Evolutionary conservation across 371 early-diverging fungal species (phyloP), one percentile per base, ranked within the genome.

Genomic region (Mucor velutinosus): DNA sequence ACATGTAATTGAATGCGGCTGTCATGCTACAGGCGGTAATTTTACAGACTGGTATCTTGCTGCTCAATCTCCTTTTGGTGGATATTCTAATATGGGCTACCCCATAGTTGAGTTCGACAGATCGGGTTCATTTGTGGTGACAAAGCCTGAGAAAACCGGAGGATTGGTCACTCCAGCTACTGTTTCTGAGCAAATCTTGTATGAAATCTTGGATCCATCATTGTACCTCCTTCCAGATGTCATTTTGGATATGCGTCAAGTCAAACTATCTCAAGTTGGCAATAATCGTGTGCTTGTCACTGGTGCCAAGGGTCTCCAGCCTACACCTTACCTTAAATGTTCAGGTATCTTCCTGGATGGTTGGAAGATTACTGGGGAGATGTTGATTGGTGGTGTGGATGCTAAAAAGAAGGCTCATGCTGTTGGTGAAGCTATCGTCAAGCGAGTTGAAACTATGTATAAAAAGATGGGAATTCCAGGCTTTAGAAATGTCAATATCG

Each of bases 1-100:
- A 8, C 92, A 92, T 71, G 82, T 92, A 59, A 87, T 92, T 62
- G 92, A 92, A 74, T 92, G 92, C 58, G 92, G 92, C 1, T 89
- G 89, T 69, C 92, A 92, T 23, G 83, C 89, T 10, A 91, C 91
- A 0, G 92, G 92, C 19, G 92, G 92, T 27, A 92, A 92, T 64
- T 90, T 91, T 64, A 91, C 92, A 1, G 92, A 91, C 62, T 92
- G 91, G 91, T 74, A 78, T n/a, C 72, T 86, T 19, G 81, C 81
- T 17, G 90, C 90, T 15, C 77, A 76, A 62, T 87, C 88, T 3
- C 75, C 81, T 21, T 73, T 85, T 59, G 87, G 88, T 12, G 90
- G 90, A 23, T 90, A 85, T 76, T 75, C 85, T 49, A 89, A 89
- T 76, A 90, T 90, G 87, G 92, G 92, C 7, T 92, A 89, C 72